phyloP scores from a whole-genome alignment of 2,329 filamentous ascomycete genomes.

The Corynespora cassiicola region DNA sequence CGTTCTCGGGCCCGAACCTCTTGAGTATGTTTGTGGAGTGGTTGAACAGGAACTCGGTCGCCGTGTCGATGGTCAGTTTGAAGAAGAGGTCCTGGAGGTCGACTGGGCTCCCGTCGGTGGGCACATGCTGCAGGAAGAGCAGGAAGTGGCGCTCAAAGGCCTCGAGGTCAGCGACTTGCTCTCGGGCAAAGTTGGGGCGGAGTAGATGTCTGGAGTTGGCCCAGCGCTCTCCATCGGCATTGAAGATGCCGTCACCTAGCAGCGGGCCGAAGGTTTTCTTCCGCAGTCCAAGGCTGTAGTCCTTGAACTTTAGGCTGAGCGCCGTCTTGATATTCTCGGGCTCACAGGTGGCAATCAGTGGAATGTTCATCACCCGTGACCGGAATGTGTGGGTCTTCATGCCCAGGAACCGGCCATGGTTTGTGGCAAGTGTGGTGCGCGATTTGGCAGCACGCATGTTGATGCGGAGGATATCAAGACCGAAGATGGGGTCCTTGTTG shows the following conservation, averaged over 20 bases:
- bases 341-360: slow-evolving; percentile 45
- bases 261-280: slow-evolving; percentile 41
- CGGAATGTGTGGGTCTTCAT: slow-evolving; percentile 49
- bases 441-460: no score
- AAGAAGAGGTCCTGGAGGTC: slow-evolving; percentile 47
- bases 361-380: slow-evolving; percentile 26
- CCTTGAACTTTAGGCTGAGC: slow-evolving; percentile 48
- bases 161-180: slow-evolving; percentile 56
- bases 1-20: slow-evolving; percentile 23
- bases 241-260: slow-evolving; percentile 49
- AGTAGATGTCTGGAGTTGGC: slow-evolving; percentile 49
- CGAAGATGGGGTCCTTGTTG: slow-evolving; percentile 60
- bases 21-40: slow-evolving; percentile 41
- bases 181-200: slow-evolving; percentile 57
- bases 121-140: slow-evolving; percentile 62
- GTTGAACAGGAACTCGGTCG: slow-evolving; percentile 53
- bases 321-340: slow-evolving; percentile 52
- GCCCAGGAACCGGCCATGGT: slow-evolving; percentile 30
- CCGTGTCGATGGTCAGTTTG: slow-evolving; percentile 50
- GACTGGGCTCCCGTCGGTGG: slow-evolving; percentile 53
- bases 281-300: slow-evolving; percentile 44
- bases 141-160: slow-evolving; percentile 65
- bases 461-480: slow-evolving; percentile 53
- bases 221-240: slow-evolving; percentile 44
- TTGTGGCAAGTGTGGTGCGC: slow-evolving; percentile 11